Base-by-base conservation (phyloP, 1,284 basidiomycete genomes). In the Heterobasidion annosum region DNA sequence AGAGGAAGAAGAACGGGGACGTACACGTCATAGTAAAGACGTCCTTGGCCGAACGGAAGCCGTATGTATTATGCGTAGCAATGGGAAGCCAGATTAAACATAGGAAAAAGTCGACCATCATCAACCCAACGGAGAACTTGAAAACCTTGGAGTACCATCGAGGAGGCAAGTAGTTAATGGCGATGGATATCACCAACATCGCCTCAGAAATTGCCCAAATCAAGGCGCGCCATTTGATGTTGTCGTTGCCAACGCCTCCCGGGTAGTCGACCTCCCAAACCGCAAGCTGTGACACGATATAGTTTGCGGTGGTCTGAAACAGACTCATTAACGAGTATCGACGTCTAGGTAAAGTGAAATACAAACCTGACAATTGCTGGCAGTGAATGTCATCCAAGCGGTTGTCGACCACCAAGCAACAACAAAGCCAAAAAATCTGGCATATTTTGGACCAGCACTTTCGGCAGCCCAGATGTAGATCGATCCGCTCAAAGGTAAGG, bases 401-500 rank as follows among this genome's bases (percentile, higher is more conserved):
- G 91, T 92, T 57, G 81, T 83, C 32, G 88, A 77, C 90, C 90
- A 93, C 88, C 88, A 93, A 48, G 91, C 90, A 33, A 93, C 91
- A 53, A 91, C 67, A 70, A 93, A 93, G 1, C 89, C 91, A 60
- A 91, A 81, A 67, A 93, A 86, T 44, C 90, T 76, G 2, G 82
- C 88, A 63, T 90, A 85, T 61, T 88, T 91, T 12, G 83, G 83
- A 2, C 91, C 91, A 4, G 88, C 91, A 60, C 89, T 90, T 64
- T 91, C 91, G 33, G 90, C 91, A 0, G 89, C 87, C 91, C 91
- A 93, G 55, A 92, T 83, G 68, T 93, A 93, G 67, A 93, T 93
- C 8, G 89, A 92, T 8, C 91, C 91, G 54, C 88, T 91, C 46
- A 93, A 69, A 2, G 91, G 91, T 16, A 93, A 71, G 1, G 89